Evolutionary conservation across 1,139 yeast genomes (phyloP).

Genomic region (Diutina pseudorugosa): DNA sequence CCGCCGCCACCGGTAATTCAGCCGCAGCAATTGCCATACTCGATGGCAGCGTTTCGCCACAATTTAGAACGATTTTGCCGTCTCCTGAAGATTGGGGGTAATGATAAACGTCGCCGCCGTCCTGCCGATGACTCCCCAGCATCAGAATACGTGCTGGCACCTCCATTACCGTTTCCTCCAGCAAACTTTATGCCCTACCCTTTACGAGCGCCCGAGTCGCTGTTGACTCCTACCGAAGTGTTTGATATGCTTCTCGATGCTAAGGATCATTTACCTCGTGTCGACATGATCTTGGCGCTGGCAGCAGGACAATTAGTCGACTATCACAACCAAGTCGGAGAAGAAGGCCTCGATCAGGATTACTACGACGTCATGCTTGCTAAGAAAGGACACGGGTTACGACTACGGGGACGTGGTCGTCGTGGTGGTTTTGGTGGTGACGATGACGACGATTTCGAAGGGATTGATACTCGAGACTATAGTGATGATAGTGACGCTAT

Average conservation of each 20-base stretch:
- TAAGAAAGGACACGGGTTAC: not conserved
- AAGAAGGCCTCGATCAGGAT: slow-evolving; percentile 17
- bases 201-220: slow-evolving; percentile 22
- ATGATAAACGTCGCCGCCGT: not conserved
- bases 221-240: slow-evolving; percentile 26
- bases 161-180: slow-evolving; percentile 38
- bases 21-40: not conserved
- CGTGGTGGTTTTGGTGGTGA: not conserved
- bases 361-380: not conserved
- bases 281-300: slow-evolving; percentile 37
- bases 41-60: not conserved
- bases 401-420: not conserved
- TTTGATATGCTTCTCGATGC: slow-evolving; percentile 27
- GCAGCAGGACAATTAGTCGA: slow-evolving; percentile 37
- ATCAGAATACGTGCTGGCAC: slow-evolving; percentile 11
- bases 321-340: slow-evolving; percentile 20
- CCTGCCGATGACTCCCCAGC: not conserved
- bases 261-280: slow-evolving; percentile 24
- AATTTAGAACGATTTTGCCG: not conserved
- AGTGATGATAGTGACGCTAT: not conserved
- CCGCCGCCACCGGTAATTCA: slow-evolving; percentile 3
- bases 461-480: not conserved
- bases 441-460: not conserved
- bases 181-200: slow-evolving; percentile 40
- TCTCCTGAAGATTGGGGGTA: not conserved